phyloP scores from a whole-genome alignment of 495 filamentous ascomycete genomes.

The Apodospora peruviana region DNA sequence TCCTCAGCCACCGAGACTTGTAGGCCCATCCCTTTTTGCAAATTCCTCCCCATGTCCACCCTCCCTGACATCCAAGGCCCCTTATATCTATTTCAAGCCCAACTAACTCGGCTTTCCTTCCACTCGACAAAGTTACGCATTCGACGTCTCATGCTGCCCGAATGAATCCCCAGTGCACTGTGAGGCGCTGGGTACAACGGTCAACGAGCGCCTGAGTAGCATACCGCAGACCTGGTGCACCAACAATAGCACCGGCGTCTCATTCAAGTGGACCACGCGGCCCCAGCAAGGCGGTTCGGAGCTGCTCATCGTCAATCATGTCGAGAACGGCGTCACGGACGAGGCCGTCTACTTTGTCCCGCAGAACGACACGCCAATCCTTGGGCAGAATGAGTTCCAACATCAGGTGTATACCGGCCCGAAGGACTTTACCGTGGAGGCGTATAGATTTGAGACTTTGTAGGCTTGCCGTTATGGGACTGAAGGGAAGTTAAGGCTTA shows the following conservation, averaged over 20 bases:
- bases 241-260: conserved; percentile 11
- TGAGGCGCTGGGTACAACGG: conserved; percentile 16
- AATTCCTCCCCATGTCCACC: not conserved
- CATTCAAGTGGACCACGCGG: conserved; percentile 16
- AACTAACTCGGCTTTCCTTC: not conserved
- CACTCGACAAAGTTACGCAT: conserved; percentile 13
- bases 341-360: conserved; percentile 9
- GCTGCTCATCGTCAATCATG: conserved; percentile 7
- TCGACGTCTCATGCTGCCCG: conserved; percentile 14
- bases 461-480: not conserved
- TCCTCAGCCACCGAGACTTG: conserved; percentile 21
- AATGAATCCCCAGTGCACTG: conserved; percentile 8
- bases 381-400: conserved; percentile 12
- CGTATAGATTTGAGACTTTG: conserved; percentile 4
- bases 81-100: not conserved
- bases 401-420: conserved; percentile 28
- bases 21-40: not conserved
- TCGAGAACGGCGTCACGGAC: conserved; percentile 7
- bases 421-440: conserved; percentile 20
- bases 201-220: conserved; percentile 5
- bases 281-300: not conserved
- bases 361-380: not conserved
- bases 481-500: not conserved
- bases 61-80: not conserved
- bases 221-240: conserved; percentile 16